Conservation (phyloP, 2,329 filamentous ascomycete species). For the Trichoderma lentiforme region DNA sequence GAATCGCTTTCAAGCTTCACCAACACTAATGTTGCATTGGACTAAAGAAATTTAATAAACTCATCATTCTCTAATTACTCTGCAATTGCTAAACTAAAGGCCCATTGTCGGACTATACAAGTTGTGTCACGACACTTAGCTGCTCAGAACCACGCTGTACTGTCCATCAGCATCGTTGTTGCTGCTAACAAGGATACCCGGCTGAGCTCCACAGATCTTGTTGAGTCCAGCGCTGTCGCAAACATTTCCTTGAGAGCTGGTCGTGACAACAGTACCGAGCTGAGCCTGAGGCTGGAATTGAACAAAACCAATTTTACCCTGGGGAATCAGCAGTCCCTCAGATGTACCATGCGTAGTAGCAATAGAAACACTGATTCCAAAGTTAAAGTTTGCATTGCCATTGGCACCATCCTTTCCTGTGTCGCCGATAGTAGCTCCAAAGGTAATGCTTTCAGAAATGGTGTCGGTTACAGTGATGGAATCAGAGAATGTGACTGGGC, state of each 20-base stretch:
- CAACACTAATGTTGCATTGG: neutral
- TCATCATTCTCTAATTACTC: neutral
- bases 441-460: conserved; percentile 7
- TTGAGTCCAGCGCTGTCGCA: conserved; percentile 7
- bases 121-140: neutral
- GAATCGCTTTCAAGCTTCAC: neutral
- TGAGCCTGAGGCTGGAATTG: conserved; percentile 15
- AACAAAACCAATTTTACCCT: conserved; percentile 13
- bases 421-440: conserved; percentile 14
- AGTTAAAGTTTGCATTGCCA: conserved; percentile 7
- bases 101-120: neutral
- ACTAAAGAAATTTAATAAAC: neutral
- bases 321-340: conserved; percentile 13
- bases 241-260: neutral
- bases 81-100: neutral
- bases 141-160: conserved; percentile 12
- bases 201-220: conserved; percentile 17
- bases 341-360: conserved; percentile 8
- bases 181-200: conserved; percentile 12
- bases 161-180: conserved; percentile 11
- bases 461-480: conserved; percentile 10
- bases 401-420: conserved; percentile 6
- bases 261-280: conserved; percentile 15
- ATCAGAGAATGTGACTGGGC: conserved; percentile 14
- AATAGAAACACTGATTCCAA: conserved; percentile 11